Conservation (phyloP, 495 filamentous ascomycete species). For the Annulohypoxylon nitens region DNA sequence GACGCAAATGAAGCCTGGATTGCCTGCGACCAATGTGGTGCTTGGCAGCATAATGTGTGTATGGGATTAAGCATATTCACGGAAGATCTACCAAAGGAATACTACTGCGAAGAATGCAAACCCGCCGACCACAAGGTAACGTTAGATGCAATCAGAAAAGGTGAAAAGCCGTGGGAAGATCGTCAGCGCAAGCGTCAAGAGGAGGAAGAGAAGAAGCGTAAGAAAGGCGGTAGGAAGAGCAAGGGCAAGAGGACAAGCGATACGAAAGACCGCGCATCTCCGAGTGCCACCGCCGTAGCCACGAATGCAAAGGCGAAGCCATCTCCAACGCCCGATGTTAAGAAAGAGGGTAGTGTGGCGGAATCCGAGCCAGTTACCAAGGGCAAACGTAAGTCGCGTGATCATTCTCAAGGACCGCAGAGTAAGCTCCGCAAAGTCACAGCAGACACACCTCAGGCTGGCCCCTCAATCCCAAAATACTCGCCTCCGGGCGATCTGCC, state of each 20-base stretch:
- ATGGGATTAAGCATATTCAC: slow-evolving; percentile 86
- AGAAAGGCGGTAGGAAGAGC: slow-evolving; percentile 62
- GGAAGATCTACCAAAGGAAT: slow-evolving; percentile 78
- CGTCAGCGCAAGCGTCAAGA: slow-evolving; percentile 64
- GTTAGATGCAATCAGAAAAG: slow-evolving; percentile 76
- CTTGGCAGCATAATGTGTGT: slow-evolving; percentile 97
- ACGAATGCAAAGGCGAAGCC: slow-evolving; percentile 50
- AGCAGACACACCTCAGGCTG: slow-evolving; percentile 51
- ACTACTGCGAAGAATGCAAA: slow-evolving; percentile 90
- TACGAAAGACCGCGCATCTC: slow-evolving; percentile 59
- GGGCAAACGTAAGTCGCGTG: slow-evolving; percentile 55
- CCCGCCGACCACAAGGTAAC: slow-evolving; percentile 85
- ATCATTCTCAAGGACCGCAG: slow-evolving; percentile 54
- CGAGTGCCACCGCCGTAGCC: slow-evolving; percentile 44
- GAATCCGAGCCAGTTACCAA: slow-evolving; percentile 45
- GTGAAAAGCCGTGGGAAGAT: slow-evolving; percentile 89
- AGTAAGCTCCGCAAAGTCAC: slow-evolving; percentile 68
- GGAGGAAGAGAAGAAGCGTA: slow-evolving; percentile 64
- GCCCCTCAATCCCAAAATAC: slow-evolving; percentile 52
- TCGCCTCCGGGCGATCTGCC: slow-evolving; percentile 56
- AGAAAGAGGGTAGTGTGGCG: slow-evolving; percentile 55
- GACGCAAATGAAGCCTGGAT: slow-evolving; percentile 87
- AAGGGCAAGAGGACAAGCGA: slow-evolving; percentile 65
- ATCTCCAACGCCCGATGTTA: slow-evolving; percentile 58
- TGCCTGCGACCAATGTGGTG: slow-evolving; percentile 88